Evolutionary conservation across 2,329 filamentous ascomycete genomes (phyloP).

Genomic region (Talaromyces sp.): DNA sequence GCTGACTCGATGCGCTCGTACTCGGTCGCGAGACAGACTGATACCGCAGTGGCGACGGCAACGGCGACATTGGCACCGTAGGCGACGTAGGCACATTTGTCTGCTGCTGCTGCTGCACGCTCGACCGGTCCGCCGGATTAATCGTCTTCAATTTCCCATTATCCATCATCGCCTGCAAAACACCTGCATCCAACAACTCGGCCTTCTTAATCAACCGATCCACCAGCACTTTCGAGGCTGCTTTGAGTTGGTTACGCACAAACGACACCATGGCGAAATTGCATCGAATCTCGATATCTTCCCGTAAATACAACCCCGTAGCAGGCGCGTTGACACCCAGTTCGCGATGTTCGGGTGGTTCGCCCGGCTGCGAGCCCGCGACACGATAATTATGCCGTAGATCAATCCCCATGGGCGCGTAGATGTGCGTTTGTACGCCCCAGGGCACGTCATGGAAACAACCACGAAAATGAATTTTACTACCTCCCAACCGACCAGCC

Average conservation of each 20-base stretch:
- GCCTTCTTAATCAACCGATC: conserved; percentile 55
- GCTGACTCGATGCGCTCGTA: conserved; percentile 1
- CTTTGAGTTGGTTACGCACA: conserved; percentile 76
- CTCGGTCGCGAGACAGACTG: neutral
- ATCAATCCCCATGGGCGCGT: conserved; percentile 75
- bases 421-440: conserved; percentile 79
- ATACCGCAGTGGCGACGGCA: conserved; percentile 7
- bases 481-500: conserved; percentile 51
- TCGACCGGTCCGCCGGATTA: conserved; percentile 17
- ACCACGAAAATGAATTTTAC: conserved; percentile 70
- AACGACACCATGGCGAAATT: conserved; percentile 71
- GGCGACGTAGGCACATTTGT: neutral
- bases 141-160: conserved; percentile 15
- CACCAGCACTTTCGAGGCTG: conserved; percentile 67
- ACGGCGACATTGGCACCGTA: neutral
- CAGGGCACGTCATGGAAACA: conserved; percentile 72
- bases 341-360: conserved; percentile 64
- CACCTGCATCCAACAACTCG: conserved; percentile 31
- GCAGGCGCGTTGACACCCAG: conserved; percentile 63
- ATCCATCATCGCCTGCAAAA: conserved; percentile 17
- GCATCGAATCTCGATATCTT: conserved; percentile 79
- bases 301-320: conserved; percentile 70
- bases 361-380: conserved; percentile 68
- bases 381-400: conserved; percentile 75
- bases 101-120: conserved; percentile 6